Evolutionary conservation across 768 basidiomycete genomes (phyloP).

Genomic region (Boletus bicolor): DNA sequence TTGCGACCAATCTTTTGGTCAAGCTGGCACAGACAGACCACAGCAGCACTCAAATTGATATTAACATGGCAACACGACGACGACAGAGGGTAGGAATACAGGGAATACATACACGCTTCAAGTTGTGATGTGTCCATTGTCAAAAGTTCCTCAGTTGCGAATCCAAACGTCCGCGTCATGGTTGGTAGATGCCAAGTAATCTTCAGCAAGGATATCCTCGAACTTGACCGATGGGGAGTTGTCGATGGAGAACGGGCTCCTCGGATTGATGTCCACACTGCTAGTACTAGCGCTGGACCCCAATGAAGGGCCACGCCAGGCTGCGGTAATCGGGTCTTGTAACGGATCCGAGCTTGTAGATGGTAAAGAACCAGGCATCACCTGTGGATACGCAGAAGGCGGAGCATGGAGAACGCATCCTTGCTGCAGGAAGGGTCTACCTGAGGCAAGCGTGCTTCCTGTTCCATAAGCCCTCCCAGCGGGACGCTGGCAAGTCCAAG

Average conservation of each 20-base stretch:
- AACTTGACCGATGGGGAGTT: conserved; percentile 3
- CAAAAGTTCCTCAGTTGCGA: neutral
- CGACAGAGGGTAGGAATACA: conserved; percentile 8
- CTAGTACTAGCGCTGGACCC: neutral
- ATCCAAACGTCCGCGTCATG: neutral
- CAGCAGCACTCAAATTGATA: neutral
- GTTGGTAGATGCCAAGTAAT: neutral
- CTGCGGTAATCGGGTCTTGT: neutral
- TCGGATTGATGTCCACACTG: neutral
- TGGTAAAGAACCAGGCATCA: conserved; percentile 27
- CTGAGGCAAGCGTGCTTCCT: neutral
- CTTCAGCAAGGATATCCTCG: neutral
- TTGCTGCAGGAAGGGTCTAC: neutral
- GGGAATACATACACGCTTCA: neutral
- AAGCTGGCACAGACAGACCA: neutral
- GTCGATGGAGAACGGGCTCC: conserved; percentile 3
- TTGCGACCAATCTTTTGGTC: too few species aligned
- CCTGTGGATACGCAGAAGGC: conserved; percentile 24
- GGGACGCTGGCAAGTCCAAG: neutral
- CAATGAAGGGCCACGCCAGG: neutral
- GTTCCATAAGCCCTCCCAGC: neutral
- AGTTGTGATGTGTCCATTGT: neutral
- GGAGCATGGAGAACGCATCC: conserved; percentile 21
- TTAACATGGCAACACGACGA: neutral
- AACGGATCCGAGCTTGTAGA: neutral